Evolutionary conservation across 1,139 yeast genomes (phyloP), one percentile per base, ranked within the genome.

Genomic region (Pichia inconspicua): DNA sequence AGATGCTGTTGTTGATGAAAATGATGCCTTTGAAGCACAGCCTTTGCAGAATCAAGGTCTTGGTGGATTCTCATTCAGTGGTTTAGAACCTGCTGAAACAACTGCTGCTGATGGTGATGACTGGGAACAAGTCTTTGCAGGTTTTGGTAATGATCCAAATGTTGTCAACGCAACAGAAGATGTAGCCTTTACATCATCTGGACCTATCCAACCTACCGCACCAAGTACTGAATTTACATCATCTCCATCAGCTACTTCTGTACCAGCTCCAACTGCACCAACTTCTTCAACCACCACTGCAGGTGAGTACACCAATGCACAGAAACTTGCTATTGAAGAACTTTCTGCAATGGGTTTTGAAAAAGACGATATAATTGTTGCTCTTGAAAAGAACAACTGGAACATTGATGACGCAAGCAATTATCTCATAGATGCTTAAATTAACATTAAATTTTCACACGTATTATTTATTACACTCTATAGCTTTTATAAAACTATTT

Each of bases 51-150:
- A 28, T 45, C 46, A 41, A 59, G 64, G 41, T 51, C 54, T 28
- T 22, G 45, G 53, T 5, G 65, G 62, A 2, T 61, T 61, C 43
- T 56, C 64, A 8, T 60, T 58, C 40, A 31, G 30, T 4, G 38
- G 28, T 15, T 22, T 55, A 11, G 54, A 49, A 38, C 42, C 52
- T 14, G 42, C 35, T 8, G 31, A 43, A 48, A 48, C 47, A 15
- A 27, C 43, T 14, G 14, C n/a, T 30, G n/a, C 37, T 6, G 57
- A 53, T n/a, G 60, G 61, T 50, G 95, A 87, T 60, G 97, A 89
- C 65, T 89, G 97, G 97, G 96, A 89, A 60, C 94, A 88, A 66
- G 74, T 89, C 32, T 89, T 89, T 70, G 94, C 95, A 2, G 96
- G 95, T 0, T 84, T 88, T 63, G 92, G 92, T 31, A 84, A 82